These are phyloP conservation scores for Mycosphaerella arachidis DNA, from an alignment of 2,329 filamentous ascomycete genomes.

Conservation along the genomic window DNA sequence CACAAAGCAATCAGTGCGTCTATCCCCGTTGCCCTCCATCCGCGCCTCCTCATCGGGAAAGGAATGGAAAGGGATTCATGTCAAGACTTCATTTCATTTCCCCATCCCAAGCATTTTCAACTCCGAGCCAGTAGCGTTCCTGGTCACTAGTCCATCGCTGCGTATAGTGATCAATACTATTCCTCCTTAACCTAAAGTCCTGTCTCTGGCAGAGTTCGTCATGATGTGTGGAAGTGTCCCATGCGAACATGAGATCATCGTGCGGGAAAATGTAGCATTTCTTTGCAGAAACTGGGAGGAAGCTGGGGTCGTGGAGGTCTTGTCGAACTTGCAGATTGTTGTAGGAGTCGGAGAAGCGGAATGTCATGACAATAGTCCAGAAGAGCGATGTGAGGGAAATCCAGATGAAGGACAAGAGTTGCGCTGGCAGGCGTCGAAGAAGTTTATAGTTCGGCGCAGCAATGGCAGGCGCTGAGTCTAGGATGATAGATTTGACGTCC, in stretches of 20 bases:
- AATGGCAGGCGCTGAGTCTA: constrained; percentile 23
- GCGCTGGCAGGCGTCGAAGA: constrained; percentile 5
- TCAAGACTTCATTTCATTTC: neutral
- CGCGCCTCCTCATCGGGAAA: neutral
- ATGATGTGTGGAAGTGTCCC: constrained; percentile 10
- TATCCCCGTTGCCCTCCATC: neutral
- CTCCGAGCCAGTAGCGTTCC: constrained; percentile 28
- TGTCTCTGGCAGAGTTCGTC: constrained; percentile 18
- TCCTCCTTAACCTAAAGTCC: constrained; percentile 19
- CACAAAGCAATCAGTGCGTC: too few species aligned
- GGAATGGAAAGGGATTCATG: neutral
- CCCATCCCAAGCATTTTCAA: constrained; percentile 29
- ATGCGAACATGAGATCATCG: constrained; percentile 28
- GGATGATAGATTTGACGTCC: constrained; percentile 22
- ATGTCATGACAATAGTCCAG: constrained; percentile 14
- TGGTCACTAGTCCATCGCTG: constrained; percentile 25
- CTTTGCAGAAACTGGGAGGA: constrained; percentile 19
- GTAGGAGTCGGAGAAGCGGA: constrained; percentile 17
- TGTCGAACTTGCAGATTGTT: constrained; percentile 13
- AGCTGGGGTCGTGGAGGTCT: constrained; percentile 20
- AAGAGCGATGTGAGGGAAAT: constrained; percentile 15
- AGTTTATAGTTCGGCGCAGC: constrained; percentile 8
- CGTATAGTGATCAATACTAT: constrained; percentile 9
- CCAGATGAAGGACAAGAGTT: constrained; percentile 11
- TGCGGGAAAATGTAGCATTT: constrained; percentile 28